Evolutionary conservation across 1,284 basidiomycete genomes (phyloP), one percentile per base, ranked within the genome.

Genomic region (Heterobasidion irregulare): DNA sequence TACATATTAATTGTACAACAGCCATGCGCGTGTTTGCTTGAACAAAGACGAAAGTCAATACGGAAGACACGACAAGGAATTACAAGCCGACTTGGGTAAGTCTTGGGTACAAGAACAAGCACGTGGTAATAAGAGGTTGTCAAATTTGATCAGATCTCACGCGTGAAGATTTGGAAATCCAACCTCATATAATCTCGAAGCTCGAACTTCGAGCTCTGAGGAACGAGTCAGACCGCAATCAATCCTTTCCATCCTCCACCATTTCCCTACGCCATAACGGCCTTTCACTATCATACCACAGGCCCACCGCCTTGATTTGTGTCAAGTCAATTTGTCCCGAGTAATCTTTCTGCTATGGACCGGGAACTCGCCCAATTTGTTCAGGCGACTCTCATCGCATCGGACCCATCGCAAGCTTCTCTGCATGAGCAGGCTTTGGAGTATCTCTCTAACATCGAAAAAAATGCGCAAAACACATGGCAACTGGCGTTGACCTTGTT

Each of bases 341-440:
- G 46, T 36, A 9, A 26, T 44, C 38, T 34, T 48, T 19, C 18
- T 51, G 49, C 48, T 26, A 89, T 89, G 86, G 84, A 88, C 47
- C 81, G 80, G 64, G 83, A 89, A 72, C 75, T 86, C 61, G 79
- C 84, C 61, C 88, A 85, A 66, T 77, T 92, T 60, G 81, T 90
- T 18, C 88, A 88, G 70, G 92, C 92, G 53, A 91, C 92, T 66
- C 72, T 80, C 66, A 86, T 94, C 70, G 92, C 92, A 56, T 86
- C 86, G 62, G 86, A 93, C 75, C 89, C 87, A 44, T 72, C 76
- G 12, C 86, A 87, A 66, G 76, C 72, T 57, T 63, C 76, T 32
- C 71, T 92, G 16, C 86, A 91, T 70, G 83, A 83, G 53, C 84
- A 93, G 66, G 94, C 93, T 52, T 76, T 95, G 61, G 78, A 84